Conservation (phyloP, 2,329 filamentous ascomycete species). For the Pseudogymnoascus sp. region DNA sequence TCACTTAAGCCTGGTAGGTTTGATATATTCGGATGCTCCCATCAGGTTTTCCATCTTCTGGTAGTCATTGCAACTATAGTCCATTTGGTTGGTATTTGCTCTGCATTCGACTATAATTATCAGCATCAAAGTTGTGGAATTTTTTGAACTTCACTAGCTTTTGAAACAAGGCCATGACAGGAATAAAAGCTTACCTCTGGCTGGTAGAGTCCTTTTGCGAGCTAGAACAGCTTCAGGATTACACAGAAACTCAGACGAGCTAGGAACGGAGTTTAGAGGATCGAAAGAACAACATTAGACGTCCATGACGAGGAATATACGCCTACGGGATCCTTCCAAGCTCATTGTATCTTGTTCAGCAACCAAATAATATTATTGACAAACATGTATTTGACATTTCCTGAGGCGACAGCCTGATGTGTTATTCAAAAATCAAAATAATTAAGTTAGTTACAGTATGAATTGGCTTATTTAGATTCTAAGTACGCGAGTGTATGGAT, state of each 20-base stretch:
- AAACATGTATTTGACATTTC: not conserved
- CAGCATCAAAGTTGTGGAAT: not conserved
- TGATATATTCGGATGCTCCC: slow-evolving; percentile 18
- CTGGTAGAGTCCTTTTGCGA: not conserved
- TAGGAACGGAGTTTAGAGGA: not conserved
- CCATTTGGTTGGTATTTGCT: slow-evolving; percentile 14
- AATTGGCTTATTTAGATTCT: no score
- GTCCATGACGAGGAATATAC: not conserved
- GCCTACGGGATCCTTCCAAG: no score
- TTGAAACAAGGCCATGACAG: not conserved
- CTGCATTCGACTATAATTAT: slow-evolving; percentile 14
- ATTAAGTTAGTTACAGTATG: not conserved
- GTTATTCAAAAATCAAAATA: not conserved
- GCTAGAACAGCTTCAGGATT: not conserved
- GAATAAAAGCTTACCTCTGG: not conserved
- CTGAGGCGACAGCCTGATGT: not conserved
- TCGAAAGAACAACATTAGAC: not conserved
- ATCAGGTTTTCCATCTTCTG: slow-evolving; percentile 22
- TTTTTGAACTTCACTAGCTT: not conserved
- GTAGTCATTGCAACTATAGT: slow-evolving; percentile 13
- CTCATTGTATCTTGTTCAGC: no score
- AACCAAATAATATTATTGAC: no score
- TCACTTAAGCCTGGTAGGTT: slow-evolving; percentile 16
- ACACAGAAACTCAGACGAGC: not conserved
- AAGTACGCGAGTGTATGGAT: no score